Evolutionary conservation across 1,284 basidiomycete species (phyloP).

Genomic region (Cutaneotrichosporon cutaneum): DNA sequence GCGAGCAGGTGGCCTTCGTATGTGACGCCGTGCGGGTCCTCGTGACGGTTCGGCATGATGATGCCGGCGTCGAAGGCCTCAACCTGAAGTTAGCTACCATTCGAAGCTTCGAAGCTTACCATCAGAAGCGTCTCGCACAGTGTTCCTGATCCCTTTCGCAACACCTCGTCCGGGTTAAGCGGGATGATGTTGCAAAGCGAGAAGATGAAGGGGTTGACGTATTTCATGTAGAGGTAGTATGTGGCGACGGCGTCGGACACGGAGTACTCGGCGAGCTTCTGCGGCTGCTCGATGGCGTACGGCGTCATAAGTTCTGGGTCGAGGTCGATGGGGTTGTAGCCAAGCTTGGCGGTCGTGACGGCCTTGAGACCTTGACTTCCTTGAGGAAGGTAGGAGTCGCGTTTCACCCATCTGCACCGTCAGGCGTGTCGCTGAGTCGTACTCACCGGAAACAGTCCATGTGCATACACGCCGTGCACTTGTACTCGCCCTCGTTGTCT

Average conservation of each 20-base stretch:
- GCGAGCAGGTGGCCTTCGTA: constrained; percentile 94
- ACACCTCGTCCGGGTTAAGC: constrained; percentile 91
- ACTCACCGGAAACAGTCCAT: constrained; percentile 92
- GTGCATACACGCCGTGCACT: constrained; percentile 88
- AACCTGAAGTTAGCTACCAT: constrained; percentile 61
- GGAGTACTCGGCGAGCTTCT: constrained; percentile 93
- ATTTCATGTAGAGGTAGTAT: constrained; percentile 99
- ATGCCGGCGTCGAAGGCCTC: constrained; percentile 90
- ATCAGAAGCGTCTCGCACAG: constrained; percentile 97
- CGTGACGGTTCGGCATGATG: constrained; percentile 98
- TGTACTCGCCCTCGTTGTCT: constrained; percentile 94
- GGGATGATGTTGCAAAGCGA: constrained; percentile 99
- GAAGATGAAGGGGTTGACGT: constrained; percentile 99
- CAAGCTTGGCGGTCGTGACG: constrained; percentile 93
- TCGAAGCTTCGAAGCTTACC: constrained; percentile 59
- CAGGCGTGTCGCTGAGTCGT: constrained; percentile 1
- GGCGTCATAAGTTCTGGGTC: constrained; percentile 99
- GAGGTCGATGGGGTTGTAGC: constrained; percentile 95
- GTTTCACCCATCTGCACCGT: constrained; percentile 79
- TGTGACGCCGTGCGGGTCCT: constrained; percentile 87
- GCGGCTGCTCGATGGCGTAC: constrained; percentile 97
- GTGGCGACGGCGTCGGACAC: constrained; percentile 99
- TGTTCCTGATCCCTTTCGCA: constrained; percentile 94
- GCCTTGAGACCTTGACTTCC: constrained; percentile 98
- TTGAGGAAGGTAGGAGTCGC: constrained; percentile 98